Percentiles rank a stretch among this genome's conserved stretches.
These are phyloP conservation scores for Debaryomycetaceae sp. DNA, from an alignment of 1,139 yeast species.

Conservation along the genomic window DNA sequence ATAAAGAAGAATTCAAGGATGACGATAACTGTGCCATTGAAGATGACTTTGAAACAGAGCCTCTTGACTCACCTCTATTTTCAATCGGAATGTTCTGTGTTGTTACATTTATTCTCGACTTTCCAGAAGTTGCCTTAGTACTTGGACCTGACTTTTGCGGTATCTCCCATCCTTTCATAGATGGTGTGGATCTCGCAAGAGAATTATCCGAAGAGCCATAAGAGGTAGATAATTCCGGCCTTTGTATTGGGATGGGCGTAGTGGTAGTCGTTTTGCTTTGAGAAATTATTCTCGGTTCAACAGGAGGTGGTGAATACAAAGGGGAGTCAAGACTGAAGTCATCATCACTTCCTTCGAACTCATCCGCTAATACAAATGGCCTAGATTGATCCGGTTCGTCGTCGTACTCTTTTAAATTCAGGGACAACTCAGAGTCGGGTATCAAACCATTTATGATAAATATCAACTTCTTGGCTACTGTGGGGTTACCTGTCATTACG, in stretches of 20 bases:
- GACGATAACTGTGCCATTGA: conserved; percentile 45
- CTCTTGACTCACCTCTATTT: conserved; percentile 12
- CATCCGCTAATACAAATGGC: conserved; percentile 3
- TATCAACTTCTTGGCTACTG: conserved; percentile 57
- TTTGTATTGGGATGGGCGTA: conserved; percentile 30
- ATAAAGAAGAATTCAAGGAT: conserved; percentile 35
- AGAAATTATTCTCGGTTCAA: neutral
- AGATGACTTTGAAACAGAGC: conserved; percentile 33
- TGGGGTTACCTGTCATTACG: conserved; percentile 58
- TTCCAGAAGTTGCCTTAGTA: conserved; percentile 16
- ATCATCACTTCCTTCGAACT: neutral
- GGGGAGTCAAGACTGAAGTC: neutral
- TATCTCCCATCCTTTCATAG: conserved; percentile 44
- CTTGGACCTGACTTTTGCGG: conserved; percentile 33
- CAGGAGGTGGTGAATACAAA: neutral
- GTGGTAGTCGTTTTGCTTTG: neutral
- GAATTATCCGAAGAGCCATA: conserved; percentile 30
- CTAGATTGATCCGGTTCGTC: neutral
- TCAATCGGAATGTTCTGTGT: conserved; percentile 23
- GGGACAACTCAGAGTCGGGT: conserved; percentile 18
- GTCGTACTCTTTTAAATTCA: conserved; percentile 2
- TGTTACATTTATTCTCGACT: conserved; percentile 12
- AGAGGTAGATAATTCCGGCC: conserved; percentile 11
- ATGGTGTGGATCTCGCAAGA: conserved; percentile 21
- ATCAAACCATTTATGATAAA: conserved; percentile 53